Percentiles rank a stretch among this genome's conserved stretches.
These are phyloP conservation scores for Daldinia grandis DNA, from an alignment of 495 filamentous ascomycete genomes.

Conservation along the genomic window DNA sequence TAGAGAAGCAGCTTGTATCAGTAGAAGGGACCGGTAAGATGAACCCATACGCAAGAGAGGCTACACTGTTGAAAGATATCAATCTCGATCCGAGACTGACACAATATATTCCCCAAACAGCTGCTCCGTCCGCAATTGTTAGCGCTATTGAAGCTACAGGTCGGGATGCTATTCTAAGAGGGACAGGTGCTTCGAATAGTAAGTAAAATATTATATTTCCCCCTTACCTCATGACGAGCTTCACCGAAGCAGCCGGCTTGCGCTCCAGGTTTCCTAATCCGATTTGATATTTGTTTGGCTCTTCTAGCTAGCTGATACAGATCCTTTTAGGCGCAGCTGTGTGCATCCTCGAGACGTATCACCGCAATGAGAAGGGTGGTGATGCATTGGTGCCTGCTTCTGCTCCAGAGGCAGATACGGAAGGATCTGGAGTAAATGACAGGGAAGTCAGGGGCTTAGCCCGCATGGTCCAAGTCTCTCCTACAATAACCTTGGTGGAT, in stretches of 20 bases:
- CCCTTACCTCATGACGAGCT: slow-evolving; percentile 8
- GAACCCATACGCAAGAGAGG: slow-evolving; percentile 1
- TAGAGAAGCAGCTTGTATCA: slow-evolving; percentile 72
- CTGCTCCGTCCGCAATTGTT: slow-evolving; percentile 88
- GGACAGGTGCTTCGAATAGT: slow-evolving; percentile 86
- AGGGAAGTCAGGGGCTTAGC: slow-evolving; percentile 74
- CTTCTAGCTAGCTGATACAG: slow-evolving; percentile 27
- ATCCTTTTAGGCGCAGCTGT: slow-evolving; percentile 79
- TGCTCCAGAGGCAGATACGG: slow-evolving; percentile 47
- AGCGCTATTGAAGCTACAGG: slow-evolving; percentile 88
- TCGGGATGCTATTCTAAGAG: slow-evolving; percentile 91
- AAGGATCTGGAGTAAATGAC: slow-evolving; percentile 57
- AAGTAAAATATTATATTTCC: slow-evolving; percentile 48
- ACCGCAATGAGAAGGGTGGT: slow-evolving; percentile 43
- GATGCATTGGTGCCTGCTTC: slow-evolving; percentile 44
- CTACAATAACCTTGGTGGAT: slow-evolving; percentile 82
- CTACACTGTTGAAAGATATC: background rate
- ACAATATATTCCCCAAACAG: slow-evolving; percentile 48
- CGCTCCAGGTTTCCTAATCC: slow-evolving; percentile 6
- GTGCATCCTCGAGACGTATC: slow-evolving; percentile 94
- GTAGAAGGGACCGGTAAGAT: slow-evolving; percentile 71
- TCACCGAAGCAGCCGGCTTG: slow-evolving; percentile 5
- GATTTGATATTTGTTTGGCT: background rate
- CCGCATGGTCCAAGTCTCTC: slow-evolving; percentile 81
- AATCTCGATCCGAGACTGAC: slow-evolving; percentile 7